A percentile compares a stretch with the other conserved stretches of the same genome.
Evolutionary conservation across 192 early-diverging fungal genomes (phyloP).

Genomic region (Coemansia sp.): DNA sequence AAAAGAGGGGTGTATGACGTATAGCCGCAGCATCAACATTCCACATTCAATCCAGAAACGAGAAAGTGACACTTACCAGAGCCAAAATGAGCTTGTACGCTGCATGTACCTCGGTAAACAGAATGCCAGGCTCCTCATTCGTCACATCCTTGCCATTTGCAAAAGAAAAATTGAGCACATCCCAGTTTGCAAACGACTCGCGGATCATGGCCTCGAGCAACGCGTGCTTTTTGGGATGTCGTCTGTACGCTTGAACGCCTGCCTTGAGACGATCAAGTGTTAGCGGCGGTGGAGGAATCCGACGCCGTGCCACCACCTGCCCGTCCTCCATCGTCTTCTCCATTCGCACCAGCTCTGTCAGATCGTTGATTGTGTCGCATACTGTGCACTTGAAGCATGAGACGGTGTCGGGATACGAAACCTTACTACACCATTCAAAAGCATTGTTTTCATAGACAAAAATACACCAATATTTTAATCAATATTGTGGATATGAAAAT

Average conservation of each 20-base stretch:
- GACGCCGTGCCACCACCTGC: constrained; percentile 2
- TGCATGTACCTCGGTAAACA: constrained; percentile 61
- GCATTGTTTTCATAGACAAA: not conserved
- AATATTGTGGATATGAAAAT: too few relatives aligned
- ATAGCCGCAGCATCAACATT: not conserved
- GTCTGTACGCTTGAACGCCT: constrained; percentile 37
- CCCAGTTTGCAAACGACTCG: constrained; percentile 61
- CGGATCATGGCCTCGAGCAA: constrained; percentile 52
- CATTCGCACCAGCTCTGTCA: constrained; percentile 31
- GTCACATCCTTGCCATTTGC: constrained; percentile 49
- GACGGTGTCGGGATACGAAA: constrained; percentile 26
- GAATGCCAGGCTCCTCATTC: constrained; percentile 60
- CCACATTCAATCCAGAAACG: constrained; percentile 1
- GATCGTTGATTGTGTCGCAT: constrained; percentile 84
- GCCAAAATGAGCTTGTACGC: constrained; percentile 63
- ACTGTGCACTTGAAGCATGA: constrained; percentile 86
- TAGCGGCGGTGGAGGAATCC: constrained; percentile 37
- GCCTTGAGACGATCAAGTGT: constrained; percentile 49
- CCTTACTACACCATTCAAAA: constrained; percentile 14
- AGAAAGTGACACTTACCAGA: constrained; percentile 30
- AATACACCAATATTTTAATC: too few relatives aligned
- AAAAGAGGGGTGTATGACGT: too few relatives aligned
- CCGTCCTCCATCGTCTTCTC: constrained; percentile 23
- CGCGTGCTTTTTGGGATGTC: constrained; percentile 39
- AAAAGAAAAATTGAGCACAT: constrained; percentile 65